Conservation (phyloP, 371 early-diverging fungal genomes). For the Mucor racemosus region DNA sequence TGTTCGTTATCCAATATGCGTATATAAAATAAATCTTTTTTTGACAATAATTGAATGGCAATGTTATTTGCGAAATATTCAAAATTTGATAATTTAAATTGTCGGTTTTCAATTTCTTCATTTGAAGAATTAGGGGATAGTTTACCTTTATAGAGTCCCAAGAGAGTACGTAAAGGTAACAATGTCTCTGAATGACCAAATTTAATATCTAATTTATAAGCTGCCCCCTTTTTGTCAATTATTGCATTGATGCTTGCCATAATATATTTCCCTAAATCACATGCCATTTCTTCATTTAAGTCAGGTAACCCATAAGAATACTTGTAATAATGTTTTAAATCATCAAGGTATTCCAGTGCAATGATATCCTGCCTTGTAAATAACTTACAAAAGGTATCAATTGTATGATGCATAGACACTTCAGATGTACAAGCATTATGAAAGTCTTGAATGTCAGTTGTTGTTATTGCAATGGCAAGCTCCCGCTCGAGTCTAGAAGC, state of each 20-base stretch:
- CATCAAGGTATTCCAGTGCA: conserved; percentile 38
- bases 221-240: not conserved
- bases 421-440: conserved; percentile 42
- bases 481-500: conserved; percentile 27
- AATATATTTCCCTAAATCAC: conserved; percentile 31
- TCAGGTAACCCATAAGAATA: conserved; percentile 39
- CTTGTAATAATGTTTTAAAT: conserved; percentile 41
- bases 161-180: conserved; percentile 33
- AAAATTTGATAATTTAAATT: conserved; percentile 16
- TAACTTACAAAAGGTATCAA: conserved; percentile 38
- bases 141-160: conserved; percentile 32
- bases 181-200: conserved; percentile 53
- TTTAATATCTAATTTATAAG: conserved; percentile 25
- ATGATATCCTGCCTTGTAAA: conserved; percentile 34
- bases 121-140: conserved; percentile 10
- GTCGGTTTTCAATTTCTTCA: conserved; percentile 10
- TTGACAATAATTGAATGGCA: conserved; percentile 11
- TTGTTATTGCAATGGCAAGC: conserved; percentile 17
- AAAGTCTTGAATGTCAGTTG: conserved; percentile 27
- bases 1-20: conserved; percentile 21
- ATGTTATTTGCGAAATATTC: conserved; percentile 20
- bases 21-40: not conserved
- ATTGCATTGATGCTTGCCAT: conserved; percentile 21
- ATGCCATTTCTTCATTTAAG: conserved; percentile 40
- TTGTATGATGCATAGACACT: conserved; percentile 25